phyloP scores from a whole-genome alignment of 2,329 filamentous ascomycete genomes.

The Colletotrichum sp. region DNA sequence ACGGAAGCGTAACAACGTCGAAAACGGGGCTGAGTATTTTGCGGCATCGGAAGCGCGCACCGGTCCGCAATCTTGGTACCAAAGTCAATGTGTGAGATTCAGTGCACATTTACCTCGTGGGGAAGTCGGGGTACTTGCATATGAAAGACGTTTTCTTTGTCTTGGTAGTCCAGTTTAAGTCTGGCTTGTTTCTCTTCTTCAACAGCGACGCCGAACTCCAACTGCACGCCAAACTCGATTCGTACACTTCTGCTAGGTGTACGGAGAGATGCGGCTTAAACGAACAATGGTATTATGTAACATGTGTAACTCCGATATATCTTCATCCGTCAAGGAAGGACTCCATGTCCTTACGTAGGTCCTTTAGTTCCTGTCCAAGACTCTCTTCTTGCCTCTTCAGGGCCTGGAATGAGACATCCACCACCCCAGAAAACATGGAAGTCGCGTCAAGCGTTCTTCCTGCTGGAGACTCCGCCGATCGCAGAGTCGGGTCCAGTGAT shows the following conservation, averaged over 20 bases:
- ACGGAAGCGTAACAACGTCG: not conserved
- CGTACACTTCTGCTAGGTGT: not conserved
- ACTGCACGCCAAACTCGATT: not conserved
- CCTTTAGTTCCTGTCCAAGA: conserved; percentile 34
- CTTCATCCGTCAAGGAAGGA: conserved; percentile 29
- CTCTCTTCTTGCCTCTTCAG: conserved; percentile 38
- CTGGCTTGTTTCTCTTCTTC: not conserved
- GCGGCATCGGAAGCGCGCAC: not conserved
- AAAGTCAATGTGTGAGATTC: not conserved
- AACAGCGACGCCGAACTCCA: not conserved
- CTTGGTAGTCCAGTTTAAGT: conserved; percentile 5
- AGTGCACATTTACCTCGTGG: conserved; percentile 11
- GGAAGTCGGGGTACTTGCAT: conserved; percentile 11
- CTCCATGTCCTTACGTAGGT: conserved; percentile 37
- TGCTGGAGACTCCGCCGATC: conserved; percentile 5
- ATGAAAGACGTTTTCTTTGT: conserved; percentile 20
- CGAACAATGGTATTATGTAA: not conserved
- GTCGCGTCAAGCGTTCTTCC: conserved; percentile 21
- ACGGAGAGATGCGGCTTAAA: not conserved
- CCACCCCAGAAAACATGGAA: conserved; percentile 37
- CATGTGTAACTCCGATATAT: not conserved
- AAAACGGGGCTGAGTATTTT: conserved; percentile 2
- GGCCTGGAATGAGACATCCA: conserved; percentile 26
- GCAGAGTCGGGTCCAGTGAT: conserved; percentile 28
- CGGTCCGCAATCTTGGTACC: conserved; percentile 3